phyloP scores from a whole-genome alignment of 495 filamentous ascomycete genomes.

The Hypoxylon cercidicola region DNA sequence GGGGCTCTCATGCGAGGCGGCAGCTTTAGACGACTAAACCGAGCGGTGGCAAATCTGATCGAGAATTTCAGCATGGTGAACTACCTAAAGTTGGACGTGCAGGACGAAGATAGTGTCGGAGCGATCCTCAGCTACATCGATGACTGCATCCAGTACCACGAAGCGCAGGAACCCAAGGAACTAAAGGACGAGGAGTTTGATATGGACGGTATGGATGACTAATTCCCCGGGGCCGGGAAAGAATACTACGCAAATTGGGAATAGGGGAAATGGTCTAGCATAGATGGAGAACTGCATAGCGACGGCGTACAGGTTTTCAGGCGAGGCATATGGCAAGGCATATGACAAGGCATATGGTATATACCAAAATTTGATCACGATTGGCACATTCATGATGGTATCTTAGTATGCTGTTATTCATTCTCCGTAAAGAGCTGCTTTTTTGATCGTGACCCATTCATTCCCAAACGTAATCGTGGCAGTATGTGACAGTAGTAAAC shows the following conservation, averaged over 20 bases:
- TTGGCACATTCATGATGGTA: conserved; percentile 9
- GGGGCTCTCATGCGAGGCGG: conserved; percentile 79
- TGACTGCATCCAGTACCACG: conserved; percentile 94
- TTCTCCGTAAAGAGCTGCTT: conserved; percentile 23
- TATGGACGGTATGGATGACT: conserved; percentile 55
- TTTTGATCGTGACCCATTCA: conserved; percentile 25
- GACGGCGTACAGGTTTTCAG: conserved; percentile 41
- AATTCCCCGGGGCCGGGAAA: neutral
- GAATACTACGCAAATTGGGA: neutral
- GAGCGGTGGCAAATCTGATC: conserved; percentile 86
- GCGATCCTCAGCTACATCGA: conserved; percentile 96
- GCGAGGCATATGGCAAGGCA: no score
- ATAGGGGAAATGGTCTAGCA: conserved; percentile 2
- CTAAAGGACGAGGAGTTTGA: conserved; percentile 80
- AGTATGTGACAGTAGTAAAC: conserved; percentile 18
- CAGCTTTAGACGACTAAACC: conserved; percentile 81
- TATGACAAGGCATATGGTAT: conserved; percentile 17
- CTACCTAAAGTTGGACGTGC: conserved; percentile 87
- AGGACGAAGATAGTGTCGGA: conserved; percentile 92
- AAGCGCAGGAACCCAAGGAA: conserved; percentile 93
- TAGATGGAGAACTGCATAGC: conserved; percentile 40
- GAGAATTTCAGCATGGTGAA: conserved; percentile 98
- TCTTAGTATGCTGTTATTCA: conserved; percentile 18
- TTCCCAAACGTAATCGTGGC: conserved; percentile 14
- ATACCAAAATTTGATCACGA: conserved; percentile 32